Base-by-base conservation (phyloP, 2,329 filamentous ascomycete genomes). In the Westerdykella aurantiaca region DNA sequence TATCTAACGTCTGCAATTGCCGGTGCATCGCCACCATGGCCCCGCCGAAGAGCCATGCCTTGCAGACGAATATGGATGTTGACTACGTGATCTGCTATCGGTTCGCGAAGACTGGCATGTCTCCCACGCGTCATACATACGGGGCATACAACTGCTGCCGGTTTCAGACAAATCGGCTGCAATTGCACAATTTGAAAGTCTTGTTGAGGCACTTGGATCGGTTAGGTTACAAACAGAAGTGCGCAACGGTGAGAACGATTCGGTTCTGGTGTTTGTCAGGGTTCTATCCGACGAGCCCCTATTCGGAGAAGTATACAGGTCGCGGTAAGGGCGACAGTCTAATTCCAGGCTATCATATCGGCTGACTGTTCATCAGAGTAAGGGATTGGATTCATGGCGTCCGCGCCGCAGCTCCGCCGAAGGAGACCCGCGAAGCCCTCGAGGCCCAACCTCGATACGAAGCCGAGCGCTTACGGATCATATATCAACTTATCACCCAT, bases 371-470 rank as follows among this genome's bases (percentile, higher is more conserved):
- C 18, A 46, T 14, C 41, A 86, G 93, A 51, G 83, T 96, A 14
- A 86, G 89, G 63, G 93, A 97, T 69, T 98, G 90, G 88, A 80
- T 97, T 29, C 85, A 93, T 63, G 89, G 90, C 41, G 85, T 96
- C 43, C 83, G 88, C 50, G 78, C 86, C 39, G 79, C 81, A 16
- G 82, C 88, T 31, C 91, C 91, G 0, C 78, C 82, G 44, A 83
- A 82, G 60, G 82, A 94, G 52, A 80, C 88, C n/a, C 71, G 78
- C 38, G 74, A 80, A 46, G 79, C 83, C 12, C 78, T 94, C 41
- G 73, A 82, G 46, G 72, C 79, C 13, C 85, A 95, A 53, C 86
- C 89, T 1, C 77, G 96, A 45, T 88, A 84, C 33, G 88, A 95
- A 61, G 87, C 91, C 17, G 93, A 98, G 71, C 79, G 90, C 37